Percentiles rank a stretch among this genome's conserved stretches.
These are phyloP conservation scores for Globisporangium cylindrosporum DNA, from an alignment of 352 stramenopile species.

Conservation along the genomic window DNA sequence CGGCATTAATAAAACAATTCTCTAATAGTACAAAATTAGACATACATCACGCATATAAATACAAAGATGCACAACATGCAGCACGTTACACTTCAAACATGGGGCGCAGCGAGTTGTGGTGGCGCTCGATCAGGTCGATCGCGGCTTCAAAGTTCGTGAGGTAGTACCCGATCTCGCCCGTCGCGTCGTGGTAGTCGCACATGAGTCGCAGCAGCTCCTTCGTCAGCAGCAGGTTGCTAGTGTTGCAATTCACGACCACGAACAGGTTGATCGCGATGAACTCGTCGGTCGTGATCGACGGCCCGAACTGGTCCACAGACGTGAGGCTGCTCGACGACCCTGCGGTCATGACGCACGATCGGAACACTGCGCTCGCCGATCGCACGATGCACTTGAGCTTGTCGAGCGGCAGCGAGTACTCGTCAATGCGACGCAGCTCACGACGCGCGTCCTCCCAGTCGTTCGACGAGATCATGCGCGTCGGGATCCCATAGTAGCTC, in stretches of 20 bases:
- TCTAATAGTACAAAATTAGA: slow-evolving; percentile 12
- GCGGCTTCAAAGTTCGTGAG: slow-evolving; percentile 67
- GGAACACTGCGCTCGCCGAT: slow-evolving; percentile 53
- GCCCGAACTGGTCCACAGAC: slow-evolving; percentile 35
- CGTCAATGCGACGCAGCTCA: slow-evolving; percentile 48
- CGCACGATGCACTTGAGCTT: slow-evolving; percentile 74
- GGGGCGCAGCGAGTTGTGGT: slow-evolving; percentile 35
- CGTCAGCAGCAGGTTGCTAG: slow-evolving; percentile 42
- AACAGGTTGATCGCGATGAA: slow-evolving; percentile 66
- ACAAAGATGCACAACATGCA: neutral
- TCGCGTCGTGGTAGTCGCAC: slow-evolving; percentile 56
- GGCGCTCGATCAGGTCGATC: slow-evolving; percentile 54
- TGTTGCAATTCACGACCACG: slow-evolving; percentile 52
- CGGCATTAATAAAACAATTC: slow-evolving; percentile 11
- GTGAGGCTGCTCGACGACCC: slow-evolving; percentile 29
- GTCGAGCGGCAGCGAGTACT: slow-evolving; percentile 61
- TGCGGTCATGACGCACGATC: slow-evolving; percentile 24
- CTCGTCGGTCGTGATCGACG: slow-evolving; percentile 59
- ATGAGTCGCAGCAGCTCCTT: slow-evolving; percentile 52
- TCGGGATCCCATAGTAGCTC: slow-evolving; percentile 52
- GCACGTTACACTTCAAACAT: slow-evolving; percentile 23
- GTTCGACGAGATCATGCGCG: slow-evolving; percentile 38
- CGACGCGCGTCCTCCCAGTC: slow-evolving; percentile 58
- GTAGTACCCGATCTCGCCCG: slow-evolving; percentile 70
- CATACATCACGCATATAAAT: neutral